A percentile compares a stretch with the other conserved stretches of the same genome.
phyloP scores from a whole-genome alignment of 2,329 filamentous ascomycete genomes.

The Verticillium isaacii region DNA sequence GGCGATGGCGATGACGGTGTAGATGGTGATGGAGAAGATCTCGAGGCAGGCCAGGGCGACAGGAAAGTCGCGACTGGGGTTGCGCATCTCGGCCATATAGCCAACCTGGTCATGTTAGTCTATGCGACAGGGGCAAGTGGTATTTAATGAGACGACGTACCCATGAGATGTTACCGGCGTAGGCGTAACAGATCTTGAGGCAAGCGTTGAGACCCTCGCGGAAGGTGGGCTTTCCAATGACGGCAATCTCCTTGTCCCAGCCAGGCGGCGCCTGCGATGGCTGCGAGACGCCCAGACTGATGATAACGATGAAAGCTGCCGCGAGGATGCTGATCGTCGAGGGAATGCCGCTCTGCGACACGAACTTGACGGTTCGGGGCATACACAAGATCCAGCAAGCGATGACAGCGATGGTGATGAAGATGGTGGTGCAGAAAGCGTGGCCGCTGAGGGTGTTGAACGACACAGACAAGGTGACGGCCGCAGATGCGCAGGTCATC shows the following conservation, averaged over 20 bases:
- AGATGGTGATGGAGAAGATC: slow-evolving; percentile 25
- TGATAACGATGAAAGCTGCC: slow-evolving; percentile 31
- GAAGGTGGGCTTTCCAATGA: slow-evolving; percentile 16
- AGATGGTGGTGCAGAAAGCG: slow-evolving; percentile 60
- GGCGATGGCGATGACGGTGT: slow-evolving; percentile 23
- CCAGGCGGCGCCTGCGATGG: slow-evolving; percentile 20
- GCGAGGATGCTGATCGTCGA: slow-evolving; percentile 27
- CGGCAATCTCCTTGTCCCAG: slow-evolving; percentile 22
- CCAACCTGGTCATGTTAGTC: slow-evolving; percentile 20
- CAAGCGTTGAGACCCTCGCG: slow-evolving; percentile 25
- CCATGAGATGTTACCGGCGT: slow-evolving; percentile 46
- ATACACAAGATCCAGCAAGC: slow-evolving; percentile 60
- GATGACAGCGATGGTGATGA: slow-evolving; percentile 57
- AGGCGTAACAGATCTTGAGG: slow-evolving; percentile 29
- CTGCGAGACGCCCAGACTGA: slow-evolving; percentile 24
- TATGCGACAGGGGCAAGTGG: background rate
- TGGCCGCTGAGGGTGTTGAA: slow-evolving; percentile 63
- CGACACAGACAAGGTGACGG: slow-evolving; percentile 61
- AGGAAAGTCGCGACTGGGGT: slow-evolving; percentile 25
- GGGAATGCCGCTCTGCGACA: slow-evolving; percentile 22
- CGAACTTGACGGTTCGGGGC: slow-evolving; percentile 57
- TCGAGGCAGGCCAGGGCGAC: slow-evolving; percentile 24
- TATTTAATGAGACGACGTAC: slow-evolving; percentile 52
- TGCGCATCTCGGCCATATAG: slow-evolving; percentile 28
- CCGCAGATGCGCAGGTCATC: slow-evolving; percentile 64